Evolutionary conservation across 2,329 filamentous ascomycete genomes (phyloP), one percentile per base, ranked within the genome.

Genomic region (Aureobasidium melanogenum): DNA sequence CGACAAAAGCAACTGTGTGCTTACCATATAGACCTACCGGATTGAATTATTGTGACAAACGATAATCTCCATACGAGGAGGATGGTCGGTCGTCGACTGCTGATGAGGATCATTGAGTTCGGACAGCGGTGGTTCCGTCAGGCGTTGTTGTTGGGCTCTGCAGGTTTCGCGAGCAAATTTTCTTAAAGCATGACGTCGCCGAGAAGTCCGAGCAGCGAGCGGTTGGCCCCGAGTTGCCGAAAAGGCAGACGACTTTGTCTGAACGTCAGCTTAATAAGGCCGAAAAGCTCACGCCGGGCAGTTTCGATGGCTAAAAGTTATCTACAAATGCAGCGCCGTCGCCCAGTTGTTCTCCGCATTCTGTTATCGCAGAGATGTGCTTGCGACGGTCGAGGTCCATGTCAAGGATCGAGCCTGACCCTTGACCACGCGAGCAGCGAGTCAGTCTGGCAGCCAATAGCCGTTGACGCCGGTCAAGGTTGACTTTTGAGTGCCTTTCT

Each of bases 131-230:
- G 54, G 39, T 41, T 28, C 50, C 19, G 39, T 22, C 48, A n/a
- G 2, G 28, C 52, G 52, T 58, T 58, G 55, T 47, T 58, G 55
- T n/a, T n/a, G 22, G 41, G 5, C 5, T 8, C 28, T 30, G 28
- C 43, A 39, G 30, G 30, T 38, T 50, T 41, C 15, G 56, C 46
- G 44, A 59, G 56, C 56, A 59, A 59, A 59, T 59, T 59, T 50
- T 59, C 56, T 43, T 43, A 2, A 41, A 24, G 10, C n/a, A 59
- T 59, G 56, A 59, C 56, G 56, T 59, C 34, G 56, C 32, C 26
- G 15, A 39, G 44, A 58, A 58, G 54, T 58, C 54, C 54, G 54
- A 58, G 54, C 54, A 36, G 52, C n/a, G 5, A 24, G 52, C 52
- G 39, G 46, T 34, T 34, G 46, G 46, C 28, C 28, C 46, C 46